These are phyloP conservation scores for Allium fistulosum DNA, from an alignment of 106 monocot genomes.

Conservation along the genomic window DNA sequence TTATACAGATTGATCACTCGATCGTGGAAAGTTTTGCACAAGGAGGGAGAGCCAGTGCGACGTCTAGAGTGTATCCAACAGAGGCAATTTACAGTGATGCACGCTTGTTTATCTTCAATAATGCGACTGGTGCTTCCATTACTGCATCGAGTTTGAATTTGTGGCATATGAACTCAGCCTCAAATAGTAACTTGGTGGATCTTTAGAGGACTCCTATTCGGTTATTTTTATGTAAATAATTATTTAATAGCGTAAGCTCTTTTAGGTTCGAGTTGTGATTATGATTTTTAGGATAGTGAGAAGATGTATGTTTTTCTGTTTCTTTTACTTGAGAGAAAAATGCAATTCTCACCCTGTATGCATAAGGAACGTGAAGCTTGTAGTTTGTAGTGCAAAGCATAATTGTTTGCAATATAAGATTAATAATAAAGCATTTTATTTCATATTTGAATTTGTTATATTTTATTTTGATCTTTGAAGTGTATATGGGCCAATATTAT, in stretches of 20 bases:
- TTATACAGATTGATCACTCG: conserved; percentile 67
- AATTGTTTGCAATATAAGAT: no score
- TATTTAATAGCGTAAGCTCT: background rate
- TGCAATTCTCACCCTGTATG: no score
- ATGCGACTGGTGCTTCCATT: conserved; percentile 42
- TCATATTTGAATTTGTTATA: no score
- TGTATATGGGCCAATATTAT: no score
- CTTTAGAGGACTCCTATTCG: background rate
- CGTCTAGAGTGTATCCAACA: conserved; percentile 74
- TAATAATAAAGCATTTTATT: no score
- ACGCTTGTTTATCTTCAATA: conserved; percentile 66
- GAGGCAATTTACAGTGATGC: conserved; percentile 37
- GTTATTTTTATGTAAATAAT: background rate
- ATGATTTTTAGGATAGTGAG: no score
- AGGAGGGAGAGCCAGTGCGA: conserved; percentile 54
- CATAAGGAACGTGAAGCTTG: no score
- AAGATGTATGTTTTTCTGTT: no score
- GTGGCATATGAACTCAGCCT: conserved; percentile 52
- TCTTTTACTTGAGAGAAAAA: no score
- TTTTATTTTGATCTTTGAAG: no score
- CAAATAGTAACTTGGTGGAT: conserved; percentile 5
- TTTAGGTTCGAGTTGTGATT: no score
- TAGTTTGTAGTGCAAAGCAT: no score
- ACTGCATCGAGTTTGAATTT: conserved; percentile 40
- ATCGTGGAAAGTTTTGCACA: conserved; percentile 79